phyloP scores from a whole-genome alignment of 306 rosid genomes.

The Sicyos edulis region DNA sequence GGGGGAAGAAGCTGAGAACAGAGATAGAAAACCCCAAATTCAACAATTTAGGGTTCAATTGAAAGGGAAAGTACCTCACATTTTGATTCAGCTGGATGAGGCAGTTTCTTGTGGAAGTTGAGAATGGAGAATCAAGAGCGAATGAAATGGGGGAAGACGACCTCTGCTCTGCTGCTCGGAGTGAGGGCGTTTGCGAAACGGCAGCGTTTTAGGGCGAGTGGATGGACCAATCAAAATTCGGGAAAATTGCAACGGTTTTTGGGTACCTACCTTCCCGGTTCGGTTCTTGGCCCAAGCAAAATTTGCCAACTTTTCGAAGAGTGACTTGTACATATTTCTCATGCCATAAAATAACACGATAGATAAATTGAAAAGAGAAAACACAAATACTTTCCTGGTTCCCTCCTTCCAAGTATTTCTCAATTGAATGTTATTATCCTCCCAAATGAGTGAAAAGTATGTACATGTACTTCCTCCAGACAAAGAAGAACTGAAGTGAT shows the following conservation, averaged over 20 bases:
- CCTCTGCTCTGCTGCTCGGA: background rate
- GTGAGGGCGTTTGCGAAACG: background rate
- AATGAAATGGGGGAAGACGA: background rate
- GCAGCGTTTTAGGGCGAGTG: background rate
- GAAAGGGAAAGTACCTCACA: background rate
- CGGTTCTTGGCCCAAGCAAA: too few species aligned
- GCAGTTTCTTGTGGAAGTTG: background rate
- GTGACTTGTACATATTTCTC: too few species aligned
- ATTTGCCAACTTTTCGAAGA: too few species aligned
- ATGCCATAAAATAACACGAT: too few species aligned
- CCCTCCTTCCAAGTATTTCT: too few species aligned
- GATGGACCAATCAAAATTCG: background rate
- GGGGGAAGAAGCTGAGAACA: background rate
- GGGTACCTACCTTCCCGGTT: background rate
- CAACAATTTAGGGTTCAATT: background rate
- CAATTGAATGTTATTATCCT: too few species aligned
- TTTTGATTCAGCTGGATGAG: background rate
- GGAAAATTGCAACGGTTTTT: background rate
- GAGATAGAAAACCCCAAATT: constrained; percentile 10
- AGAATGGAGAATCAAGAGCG: background rate
- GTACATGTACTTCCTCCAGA: too few species aligned
- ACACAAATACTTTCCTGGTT: too few species aligned
- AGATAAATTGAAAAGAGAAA: too few species aligned
- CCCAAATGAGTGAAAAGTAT: too few species aligned
- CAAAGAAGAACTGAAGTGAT: too few species aligned